phyloP scores from a whole-genome alignment of 116 monocot species.

The Zostera marina region DNA sequence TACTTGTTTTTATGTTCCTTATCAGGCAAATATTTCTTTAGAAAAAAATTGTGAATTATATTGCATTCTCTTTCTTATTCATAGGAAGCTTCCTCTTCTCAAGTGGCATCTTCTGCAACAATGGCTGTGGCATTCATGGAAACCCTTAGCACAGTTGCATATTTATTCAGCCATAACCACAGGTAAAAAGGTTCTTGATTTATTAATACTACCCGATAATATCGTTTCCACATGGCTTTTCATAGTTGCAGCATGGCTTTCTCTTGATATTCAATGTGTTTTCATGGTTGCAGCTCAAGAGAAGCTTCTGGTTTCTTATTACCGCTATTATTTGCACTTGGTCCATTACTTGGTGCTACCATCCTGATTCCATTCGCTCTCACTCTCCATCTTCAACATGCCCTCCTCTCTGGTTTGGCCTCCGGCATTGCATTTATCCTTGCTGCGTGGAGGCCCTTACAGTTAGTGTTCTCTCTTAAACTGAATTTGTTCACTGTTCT shows the following conservation, averaged over 20 bases:
- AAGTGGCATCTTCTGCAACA: constrained; percentile 97
- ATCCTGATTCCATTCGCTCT: constrained; percentile 46
- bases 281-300: constrained; percentile 41
- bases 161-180: constrained; percentile 36
- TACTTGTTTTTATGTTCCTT: too few species aligned
- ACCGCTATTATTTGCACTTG: constrained; percentile 75
- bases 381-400: constrained; percentile 42
- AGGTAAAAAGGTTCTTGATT: constrained; percentile 25
- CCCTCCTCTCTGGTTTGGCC: constrained; percentile 75
- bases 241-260: constrained; percentile 21
- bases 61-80: constrained; percentile 3
- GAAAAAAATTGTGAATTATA: neutral
- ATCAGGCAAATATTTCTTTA: too few species aligned
- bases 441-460: constrained; percentile 85
- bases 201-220: neutral
- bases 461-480: constrained; percentile 51
- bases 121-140: constrained; percentile 98
- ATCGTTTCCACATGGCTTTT: neutral
- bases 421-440: constrained; percentile 76
- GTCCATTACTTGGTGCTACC: constrained; percentile 75
- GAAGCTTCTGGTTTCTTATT: constrained; percentile 70
- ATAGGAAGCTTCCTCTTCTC: constrained; percentile 89
- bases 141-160: constrained; percentile 59
- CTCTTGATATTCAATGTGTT: neutral
- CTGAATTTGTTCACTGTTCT: constrained; percentile 44